Evolutionary conservation across 2,329 filamentous ascomycete genomes (phyloP).

Genomic region (Hypoxylon sp.): DNA sequence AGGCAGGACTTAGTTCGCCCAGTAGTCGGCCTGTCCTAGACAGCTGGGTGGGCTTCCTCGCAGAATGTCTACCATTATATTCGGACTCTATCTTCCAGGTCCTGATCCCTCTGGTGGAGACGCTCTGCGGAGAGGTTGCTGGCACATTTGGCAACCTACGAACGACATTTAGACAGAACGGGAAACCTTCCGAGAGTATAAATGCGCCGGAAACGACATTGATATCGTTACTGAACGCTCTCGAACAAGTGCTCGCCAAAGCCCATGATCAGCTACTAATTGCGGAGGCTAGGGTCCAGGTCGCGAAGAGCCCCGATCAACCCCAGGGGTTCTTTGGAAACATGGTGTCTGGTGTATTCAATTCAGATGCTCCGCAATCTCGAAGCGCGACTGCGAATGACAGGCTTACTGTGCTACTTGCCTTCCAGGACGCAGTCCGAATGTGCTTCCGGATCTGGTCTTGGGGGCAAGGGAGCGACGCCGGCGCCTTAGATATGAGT

Average conservation of each 20-base stretch:
- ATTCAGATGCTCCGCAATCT: conserved; percentile 77
- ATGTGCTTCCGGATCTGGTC: conserved; percentile 96
- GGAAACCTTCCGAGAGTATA: conserved; percentile 42
- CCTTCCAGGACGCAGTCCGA: conserved; percentile 93
- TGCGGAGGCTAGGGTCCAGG: conserved; percentile 75
- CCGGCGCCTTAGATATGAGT: conserved; percentile 65
- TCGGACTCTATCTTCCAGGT: conserved; percentile 87
- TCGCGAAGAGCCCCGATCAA: conserved; percentile 80
- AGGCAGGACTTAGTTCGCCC: conserved; percentile 78
- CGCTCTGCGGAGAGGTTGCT: conserved; percentile 80
- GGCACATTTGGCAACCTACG: conserved; percentile 76
- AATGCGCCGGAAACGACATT: conserved; percentile 73
- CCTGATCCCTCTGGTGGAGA: conserved; percentile 88
- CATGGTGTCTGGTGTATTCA: conserved; percentile 91
- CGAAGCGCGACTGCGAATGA: conserved; percentile 90
- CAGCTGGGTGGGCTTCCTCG: conserved; percentile 88
- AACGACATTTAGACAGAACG: conserved; percentile 61
- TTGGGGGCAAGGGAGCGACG: conserved; percentile 77
- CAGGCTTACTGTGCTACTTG: conserved; percentile 89
- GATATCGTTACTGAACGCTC: conserved; percentile 87
- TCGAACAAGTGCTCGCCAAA: conserved; percentile 88
- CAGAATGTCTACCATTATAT: conserved; percentile 84
- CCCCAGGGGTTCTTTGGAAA: conserved; percentile 90
- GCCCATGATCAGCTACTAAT: conserved; percentile 82
- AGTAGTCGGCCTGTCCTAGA: conserved; percentile 82